Conservation (phyloP, 2,329 filamentous ascomycete species). For the Thelonectria blattea region DNA sequence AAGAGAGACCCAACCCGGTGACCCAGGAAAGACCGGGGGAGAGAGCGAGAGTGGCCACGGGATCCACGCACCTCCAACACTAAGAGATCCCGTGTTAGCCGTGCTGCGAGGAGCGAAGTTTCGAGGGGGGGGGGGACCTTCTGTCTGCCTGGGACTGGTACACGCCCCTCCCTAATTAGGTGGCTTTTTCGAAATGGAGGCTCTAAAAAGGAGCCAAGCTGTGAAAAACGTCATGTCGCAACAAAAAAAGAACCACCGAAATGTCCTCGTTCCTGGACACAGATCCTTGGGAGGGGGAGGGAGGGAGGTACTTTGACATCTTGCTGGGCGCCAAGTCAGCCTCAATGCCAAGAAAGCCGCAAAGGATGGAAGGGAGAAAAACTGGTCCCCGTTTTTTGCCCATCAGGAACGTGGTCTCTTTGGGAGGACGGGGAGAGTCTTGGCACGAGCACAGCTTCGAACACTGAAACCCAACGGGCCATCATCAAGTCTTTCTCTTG, state of each 20-base stretch:
- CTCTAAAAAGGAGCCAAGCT: no score
- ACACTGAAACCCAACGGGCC: no score
- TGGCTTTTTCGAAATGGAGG: no score
- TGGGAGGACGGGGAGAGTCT: no score
- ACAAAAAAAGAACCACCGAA: no score
- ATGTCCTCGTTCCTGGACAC: no score
- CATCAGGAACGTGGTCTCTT: not conserved
- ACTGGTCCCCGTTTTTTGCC: not conserved
- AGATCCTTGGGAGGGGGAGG: no score
- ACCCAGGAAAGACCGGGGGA: not conserved
- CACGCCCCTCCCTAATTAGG: not conserved
- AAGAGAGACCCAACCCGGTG: not conserved
- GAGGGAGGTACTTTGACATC: no score
- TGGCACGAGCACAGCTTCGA: no score
- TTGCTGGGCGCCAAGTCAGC: not conserved
- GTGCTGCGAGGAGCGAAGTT: not conserved
- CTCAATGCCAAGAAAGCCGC: constrained; percentile 1
- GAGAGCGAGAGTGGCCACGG: not conserved
- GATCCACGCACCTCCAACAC: not conserved
- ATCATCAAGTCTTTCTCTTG: no score
- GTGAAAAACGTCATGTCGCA: no score
- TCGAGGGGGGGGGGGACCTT: no score
- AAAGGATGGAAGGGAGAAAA: not conserved
- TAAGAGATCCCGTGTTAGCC: constrained; percentile 22
- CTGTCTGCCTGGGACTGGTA: not conserved